Conservation (phyloP, 495 filamentous ascomycete species). For the Xylaria grammica region DNA sequence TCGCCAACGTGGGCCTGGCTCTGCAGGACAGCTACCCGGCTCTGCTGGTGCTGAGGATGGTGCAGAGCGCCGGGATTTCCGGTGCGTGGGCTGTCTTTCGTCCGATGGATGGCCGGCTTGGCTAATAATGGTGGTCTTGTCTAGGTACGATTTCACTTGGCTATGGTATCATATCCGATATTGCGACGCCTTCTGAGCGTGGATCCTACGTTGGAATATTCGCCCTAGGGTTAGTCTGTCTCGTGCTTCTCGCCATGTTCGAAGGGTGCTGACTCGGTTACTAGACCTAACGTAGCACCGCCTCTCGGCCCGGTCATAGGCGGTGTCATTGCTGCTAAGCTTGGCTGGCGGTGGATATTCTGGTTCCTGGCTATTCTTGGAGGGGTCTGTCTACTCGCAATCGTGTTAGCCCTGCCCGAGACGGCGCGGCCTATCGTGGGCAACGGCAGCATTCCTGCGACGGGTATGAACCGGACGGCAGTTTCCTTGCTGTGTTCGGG, state of each 20-base stretch:
- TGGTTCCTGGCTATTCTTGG: conserved; percentile 67
- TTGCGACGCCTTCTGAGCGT: conserved; percentile 56
- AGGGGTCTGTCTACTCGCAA: conserved; percentile 41
- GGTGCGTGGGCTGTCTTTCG: not conserved
- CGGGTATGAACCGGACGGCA: not conserved
- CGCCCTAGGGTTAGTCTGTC: conserved; percentile 27
- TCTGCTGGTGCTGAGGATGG: conserved; percentile 57
- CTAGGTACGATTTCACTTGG: conserved; percentile 53
- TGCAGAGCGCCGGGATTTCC: conserved; percentile 61
- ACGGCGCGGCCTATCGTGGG: conserved; percentile 68
- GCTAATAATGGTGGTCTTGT: conserved; percentile 16
- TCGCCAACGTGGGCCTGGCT: conserved; percentile 61
- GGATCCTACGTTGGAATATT: conserved; percentile 49
- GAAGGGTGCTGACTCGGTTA: conserved; percentile 22
- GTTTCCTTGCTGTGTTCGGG: not conserved
- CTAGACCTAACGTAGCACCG: conserved; percentile 51
- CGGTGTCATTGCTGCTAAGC: conserved; percentile 61
- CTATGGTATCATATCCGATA: conserved; percentile 62
- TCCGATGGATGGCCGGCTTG: too few species aligned
- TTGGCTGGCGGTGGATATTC: conserved; percentile 73
- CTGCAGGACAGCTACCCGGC: conserved; percentile 54
- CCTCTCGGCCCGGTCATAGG: conserved; percentile 60
- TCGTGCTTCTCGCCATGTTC: conserved; percentile 42
- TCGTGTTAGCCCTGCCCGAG: conserved; percentile 61
- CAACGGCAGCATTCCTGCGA: conserved; percentile 56